phyloP scores from a whole-genome alignment of 2,329 filamentous ascomycete genomes.

The Monilinia fructigena region DNA sequence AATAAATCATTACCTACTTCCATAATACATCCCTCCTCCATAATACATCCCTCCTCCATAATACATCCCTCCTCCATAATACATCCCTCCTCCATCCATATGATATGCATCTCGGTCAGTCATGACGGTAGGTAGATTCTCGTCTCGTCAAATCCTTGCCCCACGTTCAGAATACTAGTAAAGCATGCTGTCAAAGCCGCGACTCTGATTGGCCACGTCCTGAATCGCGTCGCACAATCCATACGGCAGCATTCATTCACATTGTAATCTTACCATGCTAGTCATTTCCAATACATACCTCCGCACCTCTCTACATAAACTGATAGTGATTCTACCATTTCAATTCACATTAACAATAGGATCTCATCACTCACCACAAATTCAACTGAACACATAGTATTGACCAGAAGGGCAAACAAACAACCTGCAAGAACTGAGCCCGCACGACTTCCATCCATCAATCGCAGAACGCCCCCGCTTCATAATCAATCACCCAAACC shows the following conservation, averaged over 20 bases:
- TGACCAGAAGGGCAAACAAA: neutral
- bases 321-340: constrained; percentile 1
- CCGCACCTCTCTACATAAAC: neutral
- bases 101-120: neutral
- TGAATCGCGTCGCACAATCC: constrained; percentile 11
- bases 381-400: neutral
- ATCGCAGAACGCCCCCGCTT: constrained; percentile 15
- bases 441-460: neutral
- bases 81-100: no score
- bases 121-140: neutral
- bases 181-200: constrained; percentile 8
- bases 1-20: neutral
- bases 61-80: neutral
- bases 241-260: neutral
- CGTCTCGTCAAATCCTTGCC: constrained; percentile 13
- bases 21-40: neutral
- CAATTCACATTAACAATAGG: neutral
- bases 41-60: neutral
- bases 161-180: constrained; percentile 2
- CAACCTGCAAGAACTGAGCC: neutral
- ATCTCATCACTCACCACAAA: neutral
- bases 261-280: neutral
- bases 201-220: neutral
- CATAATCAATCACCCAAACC: constrained; percentile 14
- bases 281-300: neutral